These are phyloP conservation scores for Tagetes erecta DNA, from an alignment of 129 eudicot genomes.

Conservation along the genomic window DNA sequence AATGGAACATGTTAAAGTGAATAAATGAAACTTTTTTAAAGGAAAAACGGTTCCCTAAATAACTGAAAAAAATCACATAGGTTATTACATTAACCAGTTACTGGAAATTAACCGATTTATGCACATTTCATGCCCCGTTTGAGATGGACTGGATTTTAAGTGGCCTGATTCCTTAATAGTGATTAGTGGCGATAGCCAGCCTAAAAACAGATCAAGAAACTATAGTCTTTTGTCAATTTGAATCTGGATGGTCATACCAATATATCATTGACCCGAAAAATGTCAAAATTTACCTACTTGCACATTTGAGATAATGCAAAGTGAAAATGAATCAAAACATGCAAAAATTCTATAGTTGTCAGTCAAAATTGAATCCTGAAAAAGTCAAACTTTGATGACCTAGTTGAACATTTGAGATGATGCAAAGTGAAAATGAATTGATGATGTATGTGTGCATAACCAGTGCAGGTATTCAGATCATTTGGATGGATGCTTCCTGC, in stretches of 20 bases:
- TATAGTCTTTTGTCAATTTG: background rate
- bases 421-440: constrained; percentile 11
- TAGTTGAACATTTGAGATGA: background rate
- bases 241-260: background rate
- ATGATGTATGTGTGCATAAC: constrained; percentile 16
- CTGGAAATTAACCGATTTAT: too few species aligned
- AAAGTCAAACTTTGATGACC: background rate
- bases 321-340: constrained; percentile 5
- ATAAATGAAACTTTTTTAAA: too few species aligned
- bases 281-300: background rate
- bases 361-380: background rate
- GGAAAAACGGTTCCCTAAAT: too few species aligned
- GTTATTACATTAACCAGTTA: too few species aligned
- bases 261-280: background rate
- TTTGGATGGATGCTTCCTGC: constrained; percentile 84
- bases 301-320: background rate
- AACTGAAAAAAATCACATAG: too few species aligned
- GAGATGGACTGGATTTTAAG: too few species aligned
- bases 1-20: too few species aligned
- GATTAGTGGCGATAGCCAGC: too few species aligned
- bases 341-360: too few species aligned
- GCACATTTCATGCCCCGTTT: too few species aligned
- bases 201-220: too few species aligned
- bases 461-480: constrained; percentile 76
- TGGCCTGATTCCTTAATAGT: too few species aligned